Conservation (phyloP, 768 basidiomycete genomes). For the Mycena metata region DNA sequence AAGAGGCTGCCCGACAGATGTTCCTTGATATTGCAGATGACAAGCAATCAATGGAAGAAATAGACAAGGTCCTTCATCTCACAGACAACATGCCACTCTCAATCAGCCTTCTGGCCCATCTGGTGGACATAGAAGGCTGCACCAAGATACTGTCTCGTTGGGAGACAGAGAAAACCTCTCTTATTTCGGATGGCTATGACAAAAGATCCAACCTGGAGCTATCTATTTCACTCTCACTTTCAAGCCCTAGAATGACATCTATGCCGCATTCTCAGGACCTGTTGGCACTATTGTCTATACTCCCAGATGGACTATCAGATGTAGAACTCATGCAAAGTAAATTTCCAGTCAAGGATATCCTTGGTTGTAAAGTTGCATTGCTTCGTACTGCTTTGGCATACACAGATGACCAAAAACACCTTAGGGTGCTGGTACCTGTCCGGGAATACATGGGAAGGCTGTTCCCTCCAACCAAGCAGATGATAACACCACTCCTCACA, state of each 20-base stretch:
- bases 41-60: neutral
- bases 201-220: no score
- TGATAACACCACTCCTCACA: neutral
- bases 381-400: neutral
- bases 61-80: neutral
- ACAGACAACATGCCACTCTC: slow-evolving; percentile 13
- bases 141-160: no score
- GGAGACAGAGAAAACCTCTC: no score
- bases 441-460: slow-evolving; percentile 4
- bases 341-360: neutral
- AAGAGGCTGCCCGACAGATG: neutral
- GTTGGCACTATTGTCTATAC: neutral
- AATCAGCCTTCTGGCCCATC: neutral
- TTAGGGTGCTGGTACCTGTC: neutral
- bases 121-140: slow-evolving; percentile 5
- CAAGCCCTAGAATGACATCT: neutral
- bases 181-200: no score
- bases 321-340: neutral
- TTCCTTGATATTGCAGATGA: slow-evolving; percentile 4
- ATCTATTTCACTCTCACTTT: no score
- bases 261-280: neutral
- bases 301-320: neutral
- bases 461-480: neutral
- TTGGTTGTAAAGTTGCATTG: neutral
- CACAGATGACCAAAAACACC: neutral